Evolutionary conservation across 2,329 filamentous ascomycete species (phyloP).

Genomic region (Trichophyton simii): DNA sequence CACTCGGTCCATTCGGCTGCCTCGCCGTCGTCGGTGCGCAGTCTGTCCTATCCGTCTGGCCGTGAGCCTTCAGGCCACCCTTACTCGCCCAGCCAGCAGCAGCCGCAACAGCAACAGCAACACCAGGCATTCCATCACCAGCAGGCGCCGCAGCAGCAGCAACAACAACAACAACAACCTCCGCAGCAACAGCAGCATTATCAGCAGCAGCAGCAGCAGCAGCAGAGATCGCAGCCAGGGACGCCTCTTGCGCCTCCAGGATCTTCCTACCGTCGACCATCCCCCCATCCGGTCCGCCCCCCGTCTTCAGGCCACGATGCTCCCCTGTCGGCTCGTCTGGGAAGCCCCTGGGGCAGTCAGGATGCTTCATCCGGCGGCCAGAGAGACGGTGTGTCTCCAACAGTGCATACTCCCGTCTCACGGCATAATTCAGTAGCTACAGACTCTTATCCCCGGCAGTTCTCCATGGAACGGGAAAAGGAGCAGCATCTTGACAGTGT

Average conservation of each 20-base stretch:
- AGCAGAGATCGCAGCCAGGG: conserved; percentile 34
- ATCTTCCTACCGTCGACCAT: conserved; percentile 23
- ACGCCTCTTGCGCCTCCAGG: conserved; percentile 38
- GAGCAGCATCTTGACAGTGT: conserved; percentile 61
- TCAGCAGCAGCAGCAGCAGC: conserved; percentile 6
- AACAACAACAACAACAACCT: not conserved
- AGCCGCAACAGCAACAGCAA: not conserved
- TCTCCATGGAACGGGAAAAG: conserved; percentile 43
- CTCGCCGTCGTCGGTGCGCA: conserved; percentile 11
- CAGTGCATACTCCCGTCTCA: conserved; percentile 18
- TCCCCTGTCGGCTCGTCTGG: conserved; percentile 19
- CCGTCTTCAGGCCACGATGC: conserved; percentile 28
- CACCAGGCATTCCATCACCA: not conserved
- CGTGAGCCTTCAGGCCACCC: conserved; percentile 10
- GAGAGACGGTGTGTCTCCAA: conserved; percentile 21
- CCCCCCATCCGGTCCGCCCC: conserved; percentile 26
- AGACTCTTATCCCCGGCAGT: conserved; percentile 20
- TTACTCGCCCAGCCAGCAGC: conserved; percentile 1
- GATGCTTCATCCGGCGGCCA: conserved; percentile 20
- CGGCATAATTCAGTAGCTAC: conserved; percentile 32
- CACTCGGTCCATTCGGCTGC: conserved; percentile 12
- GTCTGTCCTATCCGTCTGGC: conserved; percentile 8
- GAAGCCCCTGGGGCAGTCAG: conserved; percentile 22
- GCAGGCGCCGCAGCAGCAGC: not conserved
- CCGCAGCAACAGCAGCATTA: conserved; percentile 2